Conservation (phyloP, 495 filamentous ascomycete genomes). For the Lepraria neglecta region DNA sequence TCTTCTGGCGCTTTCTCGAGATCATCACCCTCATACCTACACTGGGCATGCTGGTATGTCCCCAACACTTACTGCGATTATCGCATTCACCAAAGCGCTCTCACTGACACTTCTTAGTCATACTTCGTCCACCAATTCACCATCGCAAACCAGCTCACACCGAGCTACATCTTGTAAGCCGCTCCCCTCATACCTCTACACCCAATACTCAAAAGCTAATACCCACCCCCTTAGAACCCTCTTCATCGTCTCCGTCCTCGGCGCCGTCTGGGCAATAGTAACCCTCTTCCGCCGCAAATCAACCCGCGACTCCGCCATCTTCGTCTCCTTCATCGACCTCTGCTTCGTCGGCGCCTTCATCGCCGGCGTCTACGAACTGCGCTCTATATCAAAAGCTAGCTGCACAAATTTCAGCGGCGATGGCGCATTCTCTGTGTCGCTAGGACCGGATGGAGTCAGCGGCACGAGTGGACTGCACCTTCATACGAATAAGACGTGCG, state of each 20-base stretch:
- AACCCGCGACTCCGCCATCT: constrained; percentile 59
- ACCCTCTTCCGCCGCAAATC: constrained; percentile 77
- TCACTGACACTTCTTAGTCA: constrained; percentile 35
- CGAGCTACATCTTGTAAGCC: constrained; percentile 59
- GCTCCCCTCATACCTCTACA: background rate
- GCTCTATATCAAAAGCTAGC: constrained; percentile 59
- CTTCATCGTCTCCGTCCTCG: constrained; percentile 83
- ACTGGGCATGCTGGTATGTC: constrained; percentile 72
- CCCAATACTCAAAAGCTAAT: background rate
- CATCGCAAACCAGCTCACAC: constrained; percentile 64
- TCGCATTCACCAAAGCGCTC: background rate
- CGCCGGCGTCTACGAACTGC: constrained; percentile 67
- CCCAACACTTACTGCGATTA: background rate
- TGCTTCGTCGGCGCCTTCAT: constrained; percentile 84
- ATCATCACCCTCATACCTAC: constrained; percentile 82
- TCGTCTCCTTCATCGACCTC: constrained; percentile 75
- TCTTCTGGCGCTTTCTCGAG: constrained; percentile 74
- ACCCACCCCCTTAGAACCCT: constrained; percentile 46
- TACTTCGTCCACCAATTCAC: constrained; percentile 77
- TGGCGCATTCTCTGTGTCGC: constrained; percentile 44
- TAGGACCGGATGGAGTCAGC: constrained; percentile 54
- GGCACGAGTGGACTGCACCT: constrained; percentile 41
- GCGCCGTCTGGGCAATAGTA: constrained; percentile 68
- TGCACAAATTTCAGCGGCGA: constrained; percentile 53
- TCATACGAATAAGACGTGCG: constrained; percentile 65